phyloP scores from a whole-genome alignment of 2,329 filamentous ascomycete species.

The Fusarium humuli region DNA sequence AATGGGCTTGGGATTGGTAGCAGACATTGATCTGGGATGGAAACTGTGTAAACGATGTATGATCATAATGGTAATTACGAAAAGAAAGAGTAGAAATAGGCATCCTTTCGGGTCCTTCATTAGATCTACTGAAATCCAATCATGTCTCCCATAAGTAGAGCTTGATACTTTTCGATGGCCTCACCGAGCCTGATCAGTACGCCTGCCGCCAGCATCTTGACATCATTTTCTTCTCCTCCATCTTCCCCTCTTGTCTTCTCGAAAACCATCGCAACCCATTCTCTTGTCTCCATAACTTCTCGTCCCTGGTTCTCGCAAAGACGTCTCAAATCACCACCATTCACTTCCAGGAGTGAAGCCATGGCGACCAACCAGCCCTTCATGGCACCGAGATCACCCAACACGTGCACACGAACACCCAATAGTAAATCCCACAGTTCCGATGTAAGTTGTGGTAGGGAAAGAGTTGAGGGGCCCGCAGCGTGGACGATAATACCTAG shows the following conservation, averaged over 20 bases:
- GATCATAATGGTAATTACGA: slow-evolving; percentile 28
- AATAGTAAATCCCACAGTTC: slow-evolving; percentile 90
- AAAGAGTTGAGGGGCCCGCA: slow-evolving; percentile 80
- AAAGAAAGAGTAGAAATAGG: slow-evolving; percentile 20
- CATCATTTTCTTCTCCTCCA: slow-evolving; percentile 77
- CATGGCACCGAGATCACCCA: slow-evolving; percentile 73
- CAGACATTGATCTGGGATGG: background rate
- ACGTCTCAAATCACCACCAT: slow-evolving; percentile 75
- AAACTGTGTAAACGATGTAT: slow-evolving; percentile 13
- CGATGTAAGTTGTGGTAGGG: slow-evolving; percentile 81
- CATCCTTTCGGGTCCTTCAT: background rate
- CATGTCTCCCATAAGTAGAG: slow-evolving; percentile 78
- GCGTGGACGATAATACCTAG: slow-evolving; percentile 85
- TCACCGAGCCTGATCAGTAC: slow-evolving; percentile 83
- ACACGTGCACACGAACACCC: slow-evolving; percentile 68
- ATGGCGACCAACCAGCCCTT: slow-evolving; percentile 83
- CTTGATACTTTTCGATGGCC: slow-evolving; percentile 84
- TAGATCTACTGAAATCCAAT: slow-evolving; percentile 53
- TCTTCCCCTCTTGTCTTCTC: slow-evolving; percentile 65
- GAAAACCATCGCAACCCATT: slow-evolving; percentile 86
- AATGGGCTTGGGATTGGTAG: background rate
- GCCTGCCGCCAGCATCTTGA: slow-evolving; percentile 82
- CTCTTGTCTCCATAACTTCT: slow-evolving; percentile 85
- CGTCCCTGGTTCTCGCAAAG: slow-evolving; percentile 80
- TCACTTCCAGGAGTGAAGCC: slow-evolving; percentile 84